Evolutionary conservation across 1,139 yeast genomes (phyloP).

Genomic region (Saccharomyces hybrid): DNA sequence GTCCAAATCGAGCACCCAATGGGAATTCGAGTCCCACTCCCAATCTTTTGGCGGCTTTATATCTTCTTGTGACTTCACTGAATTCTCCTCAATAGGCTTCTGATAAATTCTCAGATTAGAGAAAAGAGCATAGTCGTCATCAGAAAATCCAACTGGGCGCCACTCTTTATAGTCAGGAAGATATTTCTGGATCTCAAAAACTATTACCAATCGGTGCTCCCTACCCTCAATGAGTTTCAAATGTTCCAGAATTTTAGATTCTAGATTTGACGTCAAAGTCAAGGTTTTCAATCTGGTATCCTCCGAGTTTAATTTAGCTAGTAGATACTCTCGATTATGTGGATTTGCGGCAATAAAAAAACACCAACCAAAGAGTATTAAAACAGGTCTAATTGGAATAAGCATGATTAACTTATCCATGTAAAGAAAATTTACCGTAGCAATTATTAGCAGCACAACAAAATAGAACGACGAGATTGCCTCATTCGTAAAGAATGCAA

Average conservation of each 20-base stretch:
- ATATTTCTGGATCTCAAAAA: slow-evolving; percentile 62
- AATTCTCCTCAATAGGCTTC: slow-evolving; percentile 15
- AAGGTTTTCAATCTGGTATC: slow-evolving; percentile 50
- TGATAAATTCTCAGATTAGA: slow-evolving; percentile 34
- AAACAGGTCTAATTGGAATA: slow-evolving; percentile 36
- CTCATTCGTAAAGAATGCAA: slow-evolving; percentile 62
- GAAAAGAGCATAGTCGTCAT: slow-evolving; percentile 45
- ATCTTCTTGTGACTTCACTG: slow-evolving; percentile 31
- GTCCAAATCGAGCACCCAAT: slow-evolving; percentile 55
- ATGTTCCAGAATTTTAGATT: slow-evolving; percentile 32
- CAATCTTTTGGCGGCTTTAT: slow-evolving; percentile 53
- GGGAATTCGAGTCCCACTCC: slow-evolving; percentile 40
- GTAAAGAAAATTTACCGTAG: slow-evolving; percentile 34
- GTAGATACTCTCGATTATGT: slow-evolving; percentile 37
- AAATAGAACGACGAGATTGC: slow-evolving; percentile 50
- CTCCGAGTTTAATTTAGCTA: slow-evolving; percentile 47
- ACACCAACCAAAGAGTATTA: slow-evolving; percentile 46
- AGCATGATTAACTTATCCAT: slow-evolving; percentile 22
- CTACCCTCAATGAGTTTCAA: slow-evolving; percentile 33
- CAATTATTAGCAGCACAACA: slow-evolving; percentile 33
- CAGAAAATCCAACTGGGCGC: slow-evolving; percentile 51
- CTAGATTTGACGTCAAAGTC: slow-evolving; percentile 42
- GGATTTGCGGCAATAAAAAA: slow-evolving; percentile 50
- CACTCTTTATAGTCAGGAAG: slow-evolving; percentile 48
- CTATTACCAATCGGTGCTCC: slow-evolving; percentile 44